phyloP scores from a whole-genome alignment of 192 early-diverging fungal genomes.

The Linnemannia exigua region DNA sequence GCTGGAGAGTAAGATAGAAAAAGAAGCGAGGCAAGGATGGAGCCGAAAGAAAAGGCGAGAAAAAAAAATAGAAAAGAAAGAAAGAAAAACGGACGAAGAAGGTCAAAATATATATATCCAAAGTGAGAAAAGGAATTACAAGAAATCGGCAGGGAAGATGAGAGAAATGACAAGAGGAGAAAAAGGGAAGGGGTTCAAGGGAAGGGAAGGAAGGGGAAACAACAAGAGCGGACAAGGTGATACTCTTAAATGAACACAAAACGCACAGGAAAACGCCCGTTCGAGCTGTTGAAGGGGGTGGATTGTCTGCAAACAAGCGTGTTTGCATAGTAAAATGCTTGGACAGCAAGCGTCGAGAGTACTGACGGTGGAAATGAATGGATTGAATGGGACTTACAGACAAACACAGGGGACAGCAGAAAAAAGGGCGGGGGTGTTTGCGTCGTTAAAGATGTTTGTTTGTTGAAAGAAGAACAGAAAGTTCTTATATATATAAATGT shows the following conservation, averaged over 20 bases:
- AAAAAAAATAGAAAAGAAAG: background rate
- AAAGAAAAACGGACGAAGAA: background rate
- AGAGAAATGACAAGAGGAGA: background rate
- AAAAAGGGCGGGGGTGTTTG: background rate
- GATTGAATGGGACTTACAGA: background rate
- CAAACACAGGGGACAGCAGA: background rate
- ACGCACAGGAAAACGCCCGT: background rate
- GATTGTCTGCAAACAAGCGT: slow-evolving; percentile 1
- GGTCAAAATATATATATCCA: too few relatives aligned
- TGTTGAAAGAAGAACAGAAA: background rate
- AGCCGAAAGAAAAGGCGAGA: background rate
- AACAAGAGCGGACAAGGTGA: too few relatives aligned
- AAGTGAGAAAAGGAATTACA: too few relatives aligned
- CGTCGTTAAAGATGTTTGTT: background rate
- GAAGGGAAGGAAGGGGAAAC: too few relatives aligned
- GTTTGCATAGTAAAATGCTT: background rate
- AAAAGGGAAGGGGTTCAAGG: too few relatives aligned
- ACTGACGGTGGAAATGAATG: background rate
- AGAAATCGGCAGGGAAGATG: too few relatives aligned
- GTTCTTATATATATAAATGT: background rate
- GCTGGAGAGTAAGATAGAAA: background rate
- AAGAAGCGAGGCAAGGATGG: background rate
- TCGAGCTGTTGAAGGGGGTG: background rate
- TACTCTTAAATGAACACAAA: slow-evolving; percentile 1
- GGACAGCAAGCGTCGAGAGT: too few relatives aligned